Evolutionary conservation across 768 basidiomycete species (phyloP), one percentile per base, ranked within the genome.

Genomic region (Coprinopsis sp.): DNA sequence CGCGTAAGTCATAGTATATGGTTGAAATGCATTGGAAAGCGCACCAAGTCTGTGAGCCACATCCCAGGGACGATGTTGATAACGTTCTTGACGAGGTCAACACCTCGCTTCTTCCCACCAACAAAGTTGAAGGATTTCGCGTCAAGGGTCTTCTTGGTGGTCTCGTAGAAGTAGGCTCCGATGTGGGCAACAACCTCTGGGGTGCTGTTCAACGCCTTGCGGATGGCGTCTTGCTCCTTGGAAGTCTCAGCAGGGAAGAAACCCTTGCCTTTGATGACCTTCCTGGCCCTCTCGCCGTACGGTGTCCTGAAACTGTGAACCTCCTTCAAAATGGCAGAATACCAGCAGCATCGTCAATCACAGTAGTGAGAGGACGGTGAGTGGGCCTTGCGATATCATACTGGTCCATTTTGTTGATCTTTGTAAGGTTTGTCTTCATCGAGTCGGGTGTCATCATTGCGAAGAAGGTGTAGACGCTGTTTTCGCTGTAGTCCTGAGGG

Each of bases 381-480:
- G 55, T 64, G 0, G 88, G 86, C 25, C 79, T 69, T 25, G 61
- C 58, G 18, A 82, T 39, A 47, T 79, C 72, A 52, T 91, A 91
- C 37, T 74, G 63, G 22, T 77, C 68, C 14, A 67, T 47, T 19
- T 77, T 65, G 31, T 75, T 74, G 28, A 90, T 56, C 25, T 86
- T 76, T 42, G 59, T 70, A 45, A 91, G 65, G 58, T 81, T 61
- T 1, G 56, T 64, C 49, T 77, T 66, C 87, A 91, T 90, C 2
- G 79, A 61, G 0, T 72, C 68, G 3, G 89, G 90, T 0, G 83
- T 86, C 81, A 91, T 82, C 34, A 91, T 71, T n/a, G 90, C 86
- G 82, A 91, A 91, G 78, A 87, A 90, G 3, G 90, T 81, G 59
- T 87, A 91, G 37, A 78, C 67, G 49, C 84, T 87, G 60, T 84